Conservation (phyloP, 2,329 filamentous ascomycete species). For the Cercospora sp. region DNA sequence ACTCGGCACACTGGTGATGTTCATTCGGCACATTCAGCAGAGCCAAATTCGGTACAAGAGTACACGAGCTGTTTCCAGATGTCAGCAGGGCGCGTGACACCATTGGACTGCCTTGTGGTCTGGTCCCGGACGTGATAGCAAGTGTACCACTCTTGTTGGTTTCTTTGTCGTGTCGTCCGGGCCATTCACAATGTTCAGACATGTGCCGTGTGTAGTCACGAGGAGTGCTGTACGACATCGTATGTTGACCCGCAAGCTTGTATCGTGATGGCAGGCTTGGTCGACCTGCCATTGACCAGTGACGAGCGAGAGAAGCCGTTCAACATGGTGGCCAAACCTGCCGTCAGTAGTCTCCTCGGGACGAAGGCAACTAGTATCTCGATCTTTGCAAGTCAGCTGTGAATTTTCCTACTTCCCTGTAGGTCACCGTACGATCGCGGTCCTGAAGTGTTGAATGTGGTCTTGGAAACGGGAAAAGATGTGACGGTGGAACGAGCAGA, state of each 20-base stretch:
- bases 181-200: neutral
- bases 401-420: neutral
- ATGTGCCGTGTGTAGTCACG: neutral
- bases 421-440: neutral
- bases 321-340: neutral
- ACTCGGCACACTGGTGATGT: neutral
- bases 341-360: neutral
- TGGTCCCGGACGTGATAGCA: constrained; percentile 5
- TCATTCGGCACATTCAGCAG: constrained; percentile 5
- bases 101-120: neutral
- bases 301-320: neutral
- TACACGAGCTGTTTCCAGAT: neutral
- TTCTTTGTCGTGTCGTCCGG: neutral
- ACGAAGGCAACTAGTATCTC: neutral
- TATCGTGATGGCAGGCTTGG: neutral
- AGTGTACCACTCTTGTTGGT: constrained; percentile 2
- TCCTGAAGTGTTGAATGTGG: neutral
- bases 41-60: constrained; percentile 4
- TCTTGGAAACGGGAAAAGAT: neutral
- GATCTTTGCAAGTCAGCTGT: neutral
- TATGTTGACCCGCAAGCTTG: neutral
- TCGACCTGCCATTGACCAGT: neutral
- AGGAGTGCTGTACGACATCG: neutral
- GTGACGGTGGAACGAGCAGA: neutral
- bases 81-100: neutral